Percentiles rank a stretch among this genome's conserved stretches.
Conservation (phyloP, 2,329 filamentous ascomycete genomes). For the Trichoderma sp. region DNA sequence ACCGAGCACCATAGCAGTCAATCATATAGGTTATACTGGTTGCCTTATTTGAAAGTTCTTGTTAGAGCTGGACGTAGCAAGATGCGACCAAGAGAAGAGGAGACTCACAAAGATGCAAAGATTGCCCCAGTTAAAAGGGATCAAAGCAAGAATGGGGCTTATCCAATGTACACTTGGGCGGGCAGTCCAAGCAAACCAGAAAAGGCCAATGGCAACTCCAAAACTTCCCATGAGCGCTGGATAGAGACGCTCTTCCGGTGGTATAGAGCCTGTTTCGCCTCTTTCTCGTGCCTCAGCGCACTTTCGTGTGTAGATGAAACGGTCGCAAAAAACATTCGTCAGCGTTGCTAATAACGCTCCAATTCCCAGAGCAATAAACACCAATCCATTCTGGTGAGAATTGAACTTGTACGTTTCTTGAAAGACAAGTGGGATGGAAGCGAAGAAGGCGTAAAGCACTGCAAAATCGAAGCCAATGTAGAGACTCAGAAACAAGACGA, state of each 20-base stretch:
- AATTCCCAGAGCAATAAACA: slow-evolving; percentile 31
- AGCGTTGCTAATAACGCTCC: slow-evolving; percentile 19
- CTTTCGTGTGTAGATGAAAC: slow-evolving; percentile 10
- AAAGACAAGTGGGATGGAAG: slow-evolving; percentile 37
- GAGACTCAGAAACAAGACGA: slow-evolving; percentile 71
- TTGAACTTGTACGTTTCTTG: slow-evolving; percentile 30
- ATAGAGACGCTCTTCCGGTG: slow-evolving; percentile 32
- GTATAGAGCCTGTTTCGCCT: not conserved
- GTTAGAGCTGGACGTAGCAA: not conserved
- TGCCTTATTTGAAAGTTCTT: not conserved
- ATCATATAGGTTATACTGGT: slow-evolving; percentile 32
- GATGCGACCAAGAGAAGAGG: not conserved
- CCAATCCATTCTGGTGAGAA: slow-evolving; percentile 27
- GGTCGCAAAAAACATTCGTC: slow-evolving; percentile 29
- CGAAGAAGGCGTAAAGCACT: slow-evolving; percentile 59
- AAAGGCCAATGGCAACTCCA: slow-evolving; percentile 29
- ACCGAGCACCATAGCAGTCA: slow-evolving; percentile 31
- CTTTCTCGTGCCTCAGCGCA: not conserved
- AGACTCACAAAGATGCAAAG: slow-evolving; percentile 27
- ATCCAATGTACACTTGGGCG: slow-evolving; percentile 29
- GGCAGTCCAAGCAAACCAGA: slow-evolving; percentile 32
- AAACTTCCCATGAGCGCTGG: slow-evolving; percentile 33
- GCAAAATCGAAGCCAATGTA: slow-evolving; percentile 62
- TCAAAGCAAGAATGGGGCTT: slow-evolving; percentile 29
- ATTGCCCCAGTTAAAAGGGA: slow-evolving; percentile 31